These are phyloP conservation scores for Amaranthus palmeri DNA, from an alignment of 148 eudicot species.

Conservation along the genomic window DNA sequence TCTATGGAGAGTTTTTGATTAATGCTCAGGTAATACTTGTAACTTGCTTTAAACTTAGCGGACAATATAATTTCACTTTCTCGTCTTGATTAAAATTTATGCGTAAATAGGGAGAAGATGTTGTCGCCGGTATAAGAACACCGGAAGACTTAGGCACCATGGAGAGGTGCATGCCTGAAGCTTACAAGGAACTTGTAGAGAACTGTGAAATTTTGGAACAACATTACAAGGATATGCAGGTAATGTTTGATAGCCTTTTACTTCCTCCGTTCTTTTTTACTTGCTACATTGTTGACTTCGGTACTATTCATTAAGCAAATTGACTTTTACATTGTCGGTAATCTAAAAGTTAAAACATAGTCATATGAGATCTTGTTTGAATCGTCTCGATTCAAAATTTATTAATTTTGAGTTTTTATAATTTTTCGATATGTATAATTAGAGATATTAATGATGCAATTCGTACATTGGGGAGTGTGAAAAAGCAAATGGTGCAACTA, in stretches of 20 bases:
- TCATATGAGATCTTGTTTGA: no score
- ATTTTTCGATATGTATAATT: no score
- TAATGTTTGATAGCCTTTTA: constrained; percentile 22
- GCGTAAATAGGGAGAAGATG: constrained; percentile 83
- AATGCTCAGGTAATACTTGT: constrained; percentile 76
- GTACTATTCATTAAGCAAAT: no score
- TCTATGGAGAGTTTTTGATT: constrained; percentile 88
- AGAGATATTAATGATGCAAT: no score
- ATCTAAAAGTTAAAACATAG: no score
- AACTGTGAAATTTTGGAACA: constrained; percentile 89
- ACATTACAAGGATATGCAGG: constrained; percentile 99
- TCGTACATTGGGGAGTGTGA: no score
- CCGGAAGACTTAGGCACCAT: constrained; percentile 86
- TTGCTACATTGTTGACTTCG: no score
- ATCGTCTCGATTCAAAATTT: no score
- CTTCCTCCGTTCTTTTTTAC: no score
- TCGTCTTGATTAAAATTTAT: neutral
- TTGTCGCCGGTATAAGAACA: constrained; percentile 95
- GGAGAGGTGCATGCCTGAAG: constrained; percentile 89
- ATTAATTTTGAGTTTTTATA: no score
- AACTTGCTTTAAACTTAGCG: neutral
- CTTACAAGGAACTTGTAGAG: constrained; percentile 88
- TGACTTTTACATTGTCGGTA: no score
- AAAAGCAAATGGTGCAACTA: no score
- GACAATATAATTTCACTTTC: neutral